Evolutionary conservation across 2,329 filamentous ascomycete genomes (phyloP), one percentile per base, ranked within the genome.

Genomic region (Biscogniauxia sp.): DNA sequence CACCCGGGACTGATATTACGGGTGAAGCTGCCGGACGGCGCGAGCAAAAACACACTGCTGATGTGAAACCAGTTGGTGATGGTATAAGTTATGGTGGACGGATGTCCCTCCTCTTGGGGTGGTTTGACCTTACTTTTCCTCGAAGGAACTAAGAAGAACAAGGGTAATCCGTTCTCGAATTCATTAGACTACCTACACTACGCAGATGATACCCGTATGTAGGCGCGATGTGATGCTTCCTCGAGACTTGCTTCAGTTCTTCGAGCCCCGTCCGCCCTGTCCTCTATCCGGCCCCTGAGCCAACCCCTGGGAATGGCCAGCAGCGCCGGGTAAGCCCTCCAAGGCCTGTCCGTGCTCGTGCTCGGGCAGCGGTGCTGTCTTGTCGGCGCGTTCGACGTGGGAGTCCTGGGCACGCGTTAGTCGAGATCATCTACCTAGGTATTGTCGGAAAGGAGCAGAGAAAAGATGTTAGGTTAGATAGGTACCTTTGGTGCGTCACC

Each of bases 361-460:
- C 69, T 82, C 76, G 8, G 82, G 82, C 53, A 82, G 66, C 1
- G 76, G 74, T 1, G 81, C 81, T 1, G 79, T 78, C 75, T 83
- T 84, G 71, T 82, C 76, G 15, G 81, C 79, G 58, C 80, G 78
- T 56, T 70, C 66, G 32, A 83, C 80, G 26, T 77, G 75, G 57
- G 68, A 56, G 45, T 63, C 51, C 70, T 71, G 11, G 3, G 28
- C 9, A 7, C 2, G 28, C 11, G 28, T 32, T 32, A 32, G 28
- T 13, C 28, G 23, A 23, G 5, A 5, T 23, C 5, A 23, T 5
- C 23, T 23, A n/a, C n/a, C n/a, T n/a, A n/a, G n/a, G n/a, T n/a
- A 23, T 23, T 23, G 23, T 5, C 23, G 5, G 9, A 32, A 32
- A 4, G 7, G 28, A 32, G 6, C 7, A 13, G 11, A 32, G 28